A percentile compares a stretch with the other conserved stretches of the same genome.
phyloP scores from a whole-genome alignment of 306 rosid genomes.

The Amphicarpaea edgeworthii region DNA sequence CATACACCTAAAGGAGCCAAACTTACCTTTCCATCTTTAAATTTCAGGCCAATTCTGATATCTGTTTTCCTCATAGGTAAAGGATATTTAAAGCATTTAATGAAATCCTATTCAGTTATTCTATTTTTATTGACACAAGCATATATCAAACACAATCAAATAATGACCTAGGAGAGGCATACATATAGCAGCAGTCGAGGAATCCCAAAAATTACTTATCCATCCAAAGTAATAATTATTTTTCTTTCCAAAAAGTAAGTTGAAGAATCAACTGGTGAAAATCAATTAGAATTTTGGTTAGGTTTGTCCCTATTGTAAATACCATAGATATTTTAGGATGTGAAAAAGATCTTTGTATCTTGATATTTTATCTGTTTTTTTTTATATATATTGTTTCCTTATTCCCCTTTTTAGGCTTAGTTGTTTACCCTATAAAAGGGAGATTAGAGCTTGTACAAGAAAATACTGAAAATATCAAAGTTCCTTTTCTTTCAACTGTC shows the following conservation, averaged over 20 bases:
- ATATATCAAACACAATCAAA: not conserved
- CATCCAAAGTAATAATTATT: not conserved
- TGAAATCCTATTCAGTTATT: not conserved
- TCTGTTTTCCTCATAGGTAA: no score
- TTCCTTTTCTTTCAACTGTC: not conserved
- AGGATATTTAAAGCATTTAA: constrained; percentile 11
- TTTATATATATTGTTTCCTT: no score
- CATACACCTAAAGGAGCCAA: not conserved
- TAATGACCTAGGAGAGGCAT: constrained; percentile 4
- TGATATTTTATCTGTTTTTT: no score
- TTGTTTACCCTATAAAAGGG: no score
- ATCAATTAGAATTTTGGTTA: constrained; percentile 14
- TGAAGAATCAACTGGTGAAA: constrained; percentile 1
- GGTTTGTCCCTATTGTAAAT: constrained; percentile 1
- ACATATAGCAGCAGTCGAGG: constrained; percentile 18
- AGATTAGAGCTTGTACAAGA: no score
- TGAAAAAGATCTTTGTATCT: no score
- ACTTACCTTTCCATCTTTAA: not conserved
- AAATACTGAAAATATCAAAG: no score
- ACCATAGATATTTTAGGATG: no score
- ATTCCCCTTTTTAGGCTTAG: no score
- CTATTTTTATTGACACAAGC: not conserved
- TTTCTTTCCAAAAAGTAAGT: constrained; percentile 13
- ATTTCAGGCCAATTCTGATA: not conserved
- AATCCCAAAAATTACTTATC: not conserved